These are phyloP conservation scores for Pestalotiopsis sp. DNA, from an alignment of 2,329 filamentous ascomycete species.

Conservation along the genomic window DNA sequence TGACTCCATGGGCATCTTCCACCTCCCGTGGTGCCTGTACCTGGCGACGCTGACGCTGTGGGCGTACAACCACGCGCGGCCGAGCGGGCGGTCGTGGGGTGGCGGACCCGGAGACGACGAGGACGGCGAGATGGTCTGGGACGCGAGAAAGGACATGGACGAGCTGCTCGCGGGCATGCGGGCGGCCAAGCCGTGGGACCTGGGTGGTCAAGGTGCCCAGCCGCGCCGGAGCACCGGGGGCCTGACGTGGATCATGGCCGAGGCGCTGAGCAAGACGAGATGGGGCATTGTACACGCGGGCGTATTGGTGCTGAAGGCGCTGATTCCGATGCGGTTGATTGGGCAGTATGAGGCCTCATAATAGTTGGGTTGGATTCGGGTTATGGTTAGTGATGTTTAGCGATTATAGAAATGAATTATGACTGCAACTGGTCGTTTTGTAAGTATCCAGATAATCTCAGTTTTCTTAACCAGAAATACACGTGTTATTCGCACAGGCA, in stretches of 20 bases:
- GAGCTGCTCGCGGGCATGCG: constrained; percentile 42
- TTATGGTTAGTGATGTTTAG: not conserved
- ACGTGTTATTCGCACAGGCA: too few relatives aligned
- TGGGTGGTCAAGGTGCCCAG: constrained; percentile 38
- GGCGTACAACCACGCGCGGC: constrained; percentile 53
- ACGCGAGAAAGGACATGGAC: constrained; percentile 50
- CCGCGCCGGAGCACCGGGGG: constrained; percentile 53
- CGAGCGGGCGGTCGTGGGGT: constrained; percentile 12
- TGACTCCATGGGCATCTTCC: constrained; percentile 56
- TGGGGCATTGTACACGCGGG: constrained; percentile 67
- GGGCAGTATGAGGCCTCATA: constrained; percentile 8
- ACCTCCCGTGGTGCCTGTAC: constrained; percentile 65
- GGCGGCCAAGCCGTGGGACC: constrained; percentile 36
- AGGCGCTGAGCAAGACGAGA: constrained; percentile 55
- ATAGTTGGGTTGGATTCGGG: not conserved
- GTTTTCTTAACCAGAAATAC: too few relatives aligned
- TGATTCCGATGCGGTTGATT: constrained; percentile 26
- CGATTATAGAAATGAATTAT: not conserved
- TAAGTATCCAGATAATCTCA: too few relatives aligned
- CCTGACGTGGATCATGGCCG: constrained; percentile 57
- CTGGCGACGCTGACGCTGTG: constrained; percentile 60
- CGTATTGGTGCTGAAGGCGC: constrained; percentile 52
- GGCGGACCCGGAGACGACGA: constrained; percentile 27
- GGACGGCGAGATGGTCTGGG: constrained; percentile 53
- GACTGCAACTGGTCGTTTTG: not conserved